phyloP scores from a whole-genome alignment of 257 asterid genomes.

The Striga asiatica region DNA sequence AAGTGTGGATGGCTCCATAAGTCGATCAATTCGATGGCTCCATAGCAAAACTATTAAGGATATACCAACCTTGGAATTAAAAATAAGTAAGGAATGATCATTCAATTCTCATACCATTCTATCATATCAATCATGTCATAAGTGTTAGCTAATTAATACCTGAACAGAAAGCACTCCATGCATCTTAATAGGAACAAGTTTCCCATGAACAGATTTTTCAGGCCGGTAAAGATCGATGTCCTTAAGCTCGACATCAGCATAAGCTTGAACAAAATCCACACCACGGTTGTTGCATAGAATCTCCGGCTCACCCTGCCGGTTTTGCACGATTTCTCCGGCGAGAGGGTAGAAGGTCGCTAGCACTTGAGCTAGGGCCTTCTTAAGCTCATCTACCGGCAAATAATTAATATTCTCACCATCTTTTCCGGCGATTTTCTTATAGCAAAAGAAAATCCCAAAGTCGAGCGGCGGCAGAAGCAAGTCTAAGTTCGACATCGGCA shows the following conservation, averaged over 20 bases:
- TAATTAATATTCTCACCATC: no score
- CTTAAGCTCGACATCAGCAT: conserved; percentile 29
- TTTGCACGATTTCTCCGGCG: conserved; percentile 46
- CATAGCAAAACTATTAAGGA: no score
- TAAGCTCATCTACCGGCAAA: conserved; percentile 16
- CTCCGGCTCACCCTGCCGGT: conserved; percentile 45
- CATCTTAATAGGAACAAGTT: conserved; percentile 35
- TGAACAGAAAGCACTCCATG: conserved; percentile 44
- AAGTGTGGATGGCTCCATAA: no score
- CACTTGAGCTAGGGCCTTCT: conserved; percentile 32
- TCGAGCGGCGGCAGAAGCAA: conserved; percentile 50
- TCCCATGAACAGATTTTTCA: conserved; percentile 26
- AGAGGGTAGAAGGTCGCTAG: conserved; percentile 36
- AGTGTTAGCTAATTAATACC: conserved; percentile 19
- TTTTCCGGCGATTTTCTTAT: conserved; percentile 20
- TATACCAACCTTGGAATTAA: no score
- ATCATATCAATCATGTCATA: background rate
- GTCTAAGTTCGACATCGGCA: conserved; percentile 51
- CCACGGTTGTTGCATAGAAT: conserved; percentile 52
- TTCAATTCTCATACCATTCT: no score
- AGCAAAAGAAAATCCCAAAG: conserved; percentile 41
- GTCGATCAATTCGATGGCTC: no score
- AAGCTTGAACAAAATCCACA: conserved; percentile 38
- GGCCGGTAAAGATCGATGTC: conserved; percentile 30
- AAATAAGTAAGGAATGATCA: no score